These are phyloP conservation scores for Bryoerythrophyllum caledonicum DNA, from an alignment of 225 moss, liverwort and hornwort species.

Conservation along the genomic window DNA sequence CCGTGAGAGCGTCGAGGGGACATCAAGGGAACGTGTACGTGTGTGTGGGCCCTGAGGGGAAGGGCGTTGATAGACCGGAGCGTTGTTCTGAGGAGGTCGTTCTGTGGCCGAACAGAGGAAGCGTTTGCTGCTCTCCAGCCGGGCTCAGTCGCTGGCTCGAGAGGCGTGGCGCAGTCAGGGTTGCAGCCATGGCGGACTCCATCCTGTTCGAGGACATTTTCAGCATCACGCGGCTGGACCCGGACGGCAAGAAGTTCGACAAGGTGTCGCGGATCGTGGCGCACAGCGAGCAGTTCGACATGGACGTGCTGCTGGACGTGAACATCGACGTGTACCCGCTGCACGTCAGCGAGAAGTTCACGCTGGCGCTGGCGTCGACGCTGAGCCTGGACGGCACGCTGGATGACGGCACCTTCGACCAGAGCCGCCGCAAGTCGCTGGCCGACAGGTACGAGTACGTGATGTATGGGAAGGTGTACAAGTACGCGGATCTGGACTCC, in stretches of 20 bases:
- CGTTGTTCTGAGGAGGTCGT: not conserved
- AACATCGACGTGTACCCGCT: conserved; percentile 81
- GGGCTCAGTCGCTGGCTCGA: not conserved
- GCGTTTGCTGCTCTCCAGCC: not conserved
- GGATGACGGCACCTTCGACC: conserved; percentile 84
- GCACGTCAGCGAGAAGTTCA: conserved; percentile 74
- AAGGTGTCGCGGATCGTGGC: conserved; percentile 85
- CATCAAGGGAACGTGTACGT: not conserved
- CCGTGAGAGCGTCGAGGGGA: not conserved
- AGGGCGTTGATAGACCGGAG: not conserved
- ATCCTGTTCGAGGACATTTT: conserved; percentile 87
- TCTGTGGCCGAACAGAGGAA: not conserved
- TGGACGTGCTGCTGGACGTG: conserved; percentile 86
- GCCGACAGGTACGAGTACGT: conserved; percentile 98
- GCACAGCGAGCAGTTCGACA: conserved; percentile 90
- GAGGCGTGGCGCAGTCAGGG: not conserved
- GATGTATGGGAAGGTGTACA: conserved; percentile 98
- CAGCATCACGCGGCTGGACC: conserved; percentile 72
- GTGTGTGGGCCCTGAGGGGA: too few relatives aligned
- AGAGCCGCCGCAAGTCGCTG: conserved; percentile 85
- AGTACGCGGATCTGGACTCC: conserved; percentile 72
- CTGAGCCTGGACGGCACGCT: conserved; percentile 83
- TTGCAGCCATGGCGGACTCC: conserved; percentile 57
- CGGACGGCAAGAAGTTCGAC: conserved; percentile 96
- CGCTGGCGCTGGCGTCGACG: conserved; percentile 78